Base-by-base conservation (phyloP, 805 yeast genomes). In the Metschnikowia henanensis region DNA sequence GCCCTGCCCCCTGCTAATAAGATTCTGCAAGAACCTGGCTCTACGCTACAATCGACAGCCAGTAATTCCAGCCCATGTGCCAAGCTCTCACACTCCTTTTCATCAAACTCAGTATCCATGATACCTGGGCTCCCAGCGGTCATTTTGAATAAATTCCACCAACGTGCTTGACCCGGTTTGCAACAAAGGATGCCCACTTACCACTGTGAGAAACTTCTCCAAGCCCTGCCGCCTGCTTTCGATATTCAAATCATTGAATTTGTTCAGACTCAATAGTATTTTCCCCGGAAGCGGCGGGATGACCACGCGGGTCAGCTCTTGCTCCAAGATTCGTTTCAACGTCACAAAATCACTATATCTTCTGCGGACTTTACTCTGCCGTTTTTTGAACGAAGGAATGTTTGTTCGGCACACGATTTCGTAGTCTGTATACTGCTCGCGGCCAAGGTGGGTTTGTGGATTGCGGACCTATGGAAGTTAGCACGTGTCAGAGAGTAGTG, bases 261-360 rank as follows among this genome's bases (percentile, higher is more conserved):
- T 75, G 62, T 85, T 84, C 33, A 71, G 66, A 47, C 77, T 80
- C 21, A 76, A 70, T 39, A 83, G 63, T 30, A 87, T 84, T 62
- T 92, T 94, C n/a, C 95, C 96, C 0, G 99, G 99, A 36, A 92
- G 72, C 35, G 81, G 77, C 2, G 98, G 98, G 22, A 94, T 82
- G 28, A 86, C 76, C 15, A 94, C 96, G 36, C 88, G 72, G 3
- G 88, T 76, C 30, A 86, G 73, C 59, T 92, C 97, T 41, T 78
- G 76, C 53, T 86, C 87, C 33, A 92, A 66, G 28, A 86, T 76
- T 45, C 79, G 83, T 49, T 87, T 75, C 59, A 92, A 87, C 19
- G 79, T 75, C 48, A 87, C 98, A 62, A 92, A 92, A 58, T 94
- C 98, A 34, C 90, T 80, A 69, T 89, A 92, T 37, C 98, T 68